Evolutionary conservation across 495 filamentous ascomycete genomes (phyloP).

Genomic region (Talaromyces nanjingensis): DNA sequence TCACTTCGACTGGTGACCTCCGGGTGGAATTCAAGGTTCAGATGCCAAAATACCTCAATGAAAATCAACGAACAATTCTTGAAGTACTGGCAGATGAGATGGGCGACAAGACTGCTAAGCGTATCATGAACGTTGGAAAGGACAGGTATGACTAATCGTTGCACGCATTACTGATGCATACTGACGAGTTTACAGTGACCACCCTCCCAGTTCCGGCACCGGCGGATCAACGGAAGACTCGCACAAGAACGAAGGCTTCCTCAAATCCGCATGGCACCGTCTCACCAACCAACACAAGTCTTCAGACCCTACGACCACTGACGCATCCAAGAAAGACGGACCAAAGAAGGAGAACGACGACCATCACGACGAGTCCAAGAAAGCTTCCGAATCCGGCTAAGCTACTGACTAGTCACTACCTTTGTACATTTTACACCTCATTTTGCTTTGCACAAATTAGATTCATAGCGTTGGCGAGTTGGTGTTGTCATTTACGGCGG

Average conservation of each 20-base stretch:
- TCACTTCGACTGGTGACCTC: slow-evolving; percentile 62
- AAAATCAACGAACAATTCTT: slow-evolving; percentile 82
- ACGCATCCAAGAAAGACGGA: slow-evolving; percentile 26
- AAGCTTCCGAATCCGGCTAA: slow-evolving; percentile 43
- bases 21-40: slow-evolving; percentile 89
- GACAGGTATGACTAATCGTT: slow-evolving; percentile 31
- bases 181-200: slow-evolving; percentile 6
- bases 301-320: slow-evolving; percentile 18
- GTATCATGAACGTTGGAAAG: slow-evolving; percentile 71
- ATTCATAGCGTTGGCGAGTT: slow-evolving; percentile 12
- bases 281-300: slow-evolving; percentile 68
- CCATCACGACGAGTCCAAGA: slow-evolving; percentile 50
- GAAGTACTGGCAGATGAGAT: slow-evolving; percentile 96
- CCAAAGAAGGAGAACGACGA: slow-evolving; percentile 28
- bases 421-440: background rate
- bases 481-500: slow-evolving; percentile 6
- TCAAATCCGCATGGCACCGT: slow-evolving; percentile 85
- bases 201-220: slow-evolving; percentile 3
- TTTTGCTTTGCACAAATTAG: slow-evolving; percentile 7
- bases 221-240: slow-evolving; percentile 25
- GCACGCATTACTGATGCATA: background rate
- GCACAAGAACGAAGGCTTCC: slow-evolving; percentile 72
- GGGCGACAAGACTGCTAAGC: slow-evolving; percentile 81
- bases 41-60: slow-evolving; percentile 88
- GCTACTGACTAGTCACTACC: background rate